These are phyloP conservation scores for Ampelomyces quisqualis DNA, from an alignment of 2,329 filamentous ascomycete genomes.

Conservation along the genomic window DNA sequence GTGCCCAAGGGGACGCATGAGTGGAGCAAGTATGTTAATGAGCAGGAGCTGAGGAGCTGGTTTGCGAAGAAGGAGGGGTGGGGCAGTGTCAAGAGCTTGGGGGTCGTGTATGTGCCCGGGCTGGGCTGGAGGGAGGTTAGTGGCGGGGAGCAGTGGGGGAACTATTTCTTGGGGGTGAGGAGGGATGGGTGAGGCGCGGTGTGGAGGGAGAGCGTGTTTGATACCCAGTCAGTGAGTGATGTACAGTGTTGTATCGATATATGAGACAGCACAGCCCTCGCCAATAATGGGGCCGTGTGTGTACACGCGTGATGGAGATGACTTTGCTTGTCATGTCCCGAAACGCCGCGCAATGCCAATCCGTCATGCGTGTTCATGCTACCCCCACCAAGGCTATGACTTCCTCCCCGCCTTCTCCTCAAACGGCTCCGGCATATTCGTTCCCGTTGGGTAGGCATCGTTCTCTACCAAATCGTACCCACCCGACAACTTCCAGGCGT, in stretches of 20 bases:
- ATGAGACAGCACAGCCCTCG: neutral
- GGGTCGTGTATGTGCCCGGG: constrained; percentile 86
- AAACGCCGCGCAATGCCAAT: constrained; percentile 6
- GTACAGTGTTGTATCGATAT: constrained; percentile 15
- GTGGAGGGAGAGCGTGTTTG: constrained; percentile 14
- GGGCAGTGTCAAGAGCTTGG: constrained; percentile 62
- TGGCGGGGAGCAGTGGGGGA: constrained; percentile 82
- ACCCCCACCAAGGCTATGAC: constrained; percentile 6
- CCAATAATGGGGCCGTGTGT: constrained; percentile 1
- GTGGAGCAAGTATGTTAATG: constrained; percentile 94
- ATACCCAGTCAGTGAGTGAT: constrained; percentile 23
- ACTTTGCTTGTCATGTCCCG: neutral
- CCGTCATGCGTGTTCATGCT: neutral
- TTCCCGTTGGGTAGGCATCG: constrained; percentile 1
- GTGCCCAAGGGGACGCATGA: constrained; percentile 94
- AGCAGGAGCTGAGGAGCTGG: constrained; percentile 65
- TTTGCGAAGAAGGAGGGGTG: constrained; percentile 46
- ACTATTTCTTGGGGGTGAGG: constrained; percentile 92
- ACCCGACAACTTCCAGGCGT: constrained; percentile 37
- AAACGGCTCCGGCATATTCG: constrained; percentile 29
- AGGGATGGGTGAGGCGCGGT: constrained; percentile 42
- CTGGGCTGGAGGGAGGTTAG: constrained; percentile 83
- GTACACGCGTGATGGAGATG: constrained; percentile 9
- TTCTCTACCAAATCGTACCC: constrained; percentile 31
- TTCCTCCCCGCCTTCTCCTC: constrained; percentile 24